Base-by-base conservation (phyloP, 768 basidiomycete genomes). In the Imleria badia region DNA sequence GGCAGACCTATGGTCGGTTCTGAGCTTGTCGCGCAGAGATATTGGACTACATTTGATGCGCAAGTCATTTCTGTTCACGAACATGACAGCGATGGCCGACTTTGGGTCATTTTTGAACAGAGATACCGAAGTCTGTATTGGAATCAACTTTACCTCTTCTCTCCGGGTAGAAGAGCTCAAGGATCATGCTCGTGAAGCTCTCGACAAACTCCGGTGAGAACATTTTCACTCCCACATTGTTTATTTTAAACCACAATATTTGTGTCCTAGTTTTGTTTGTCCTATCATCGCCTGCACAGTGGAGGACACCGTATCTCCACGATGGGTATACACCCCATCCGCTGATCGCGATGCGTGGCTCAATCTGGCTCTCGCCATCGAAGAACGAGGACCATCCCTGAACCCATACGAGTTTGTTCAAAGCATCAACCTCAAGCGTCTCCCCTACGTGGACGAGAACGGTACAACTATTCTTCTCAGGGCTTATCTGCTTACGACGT, bases 311-410 rank as follows among this genome's bases (percentile, higher is more conserved):
- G 26, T 11, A 12, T 58, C 63, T 20, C 62, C 63, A 14, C 53
- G 45, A 48, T 65, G 55, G 59, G 43, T 65, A 13, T 67, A 69
- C 36, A 55, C 48, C 20, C 62, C 67, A 15, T 67, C 55, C 22
- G 48, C 52, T 20, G 63, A 62, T 45, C 60, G 66, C 17, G 36
- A 65, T 29, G 51, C 48, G 9, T 67, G 67, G 67, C 60, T 64
- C 34, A 11, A 69, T 40, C 44, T 64, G 20, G 53, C 62, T 6
- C 33, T 69, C 40, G 52, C 31, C 8, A 45, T 60, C 7, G 55
- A 67, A 35, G 51, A 61, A 7, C 56, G 52, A 38, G 63, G 59
- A 14, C 1, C 20, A 10, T 54, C 58, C 29, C 53, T 67, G n/a
- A 34, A 67, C 20, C 3, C 55, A 7, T 29, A 53, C 20, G 43